Evolutionary conservation across 331 rosid genomes (phyloP).

Genomic region (Malus hybrid): DNA sequence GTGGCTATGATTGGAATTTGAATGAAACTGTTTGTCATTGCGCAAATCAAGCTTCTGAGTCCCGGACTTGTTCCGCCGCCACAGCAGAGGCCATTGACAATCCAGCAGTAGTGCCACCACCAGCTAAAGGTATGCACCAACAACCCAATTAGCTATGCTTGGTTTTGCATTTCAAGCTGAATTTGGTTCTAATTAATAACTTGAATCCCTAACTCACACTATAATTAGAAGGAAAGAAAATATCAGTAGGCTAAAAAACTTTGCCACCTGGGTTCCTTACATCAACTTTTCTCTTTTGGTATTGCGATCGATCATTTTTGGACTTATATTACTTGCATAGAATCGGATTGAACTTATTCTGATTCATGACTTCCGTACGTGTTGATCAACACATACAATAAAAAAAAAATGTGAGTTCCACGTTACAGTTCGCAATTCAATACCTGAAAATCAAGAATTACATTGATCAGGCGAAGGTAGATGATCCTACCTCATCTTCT

Average conservation of each 20-base stretch:
- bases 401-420: no score
- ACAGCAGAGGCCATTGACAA: not conserved
- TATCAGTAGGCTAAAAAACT: no score
- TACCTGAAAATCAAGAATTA: no score
- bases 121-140: not conserved
- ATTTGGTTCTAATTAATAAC: not conserved
- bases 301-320: not conserved
- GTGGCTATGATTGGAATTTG: constrained; percentile 23
- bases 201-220: no score
- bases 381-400: no score
- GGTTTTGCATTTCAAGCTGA: not conserved
- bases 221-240: no score
- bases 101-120: not conserved
- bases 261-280: not conserved
- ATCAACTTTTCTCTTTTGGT: not conserved
- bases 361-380: no score
- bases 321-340: no score
- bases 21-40: constrained; percentile 22
- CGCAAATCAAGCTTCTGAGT: not conserved
- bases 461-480: no score
- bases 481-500: no score
- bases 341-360: no score
- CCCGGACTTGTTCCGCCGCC: not conserved
- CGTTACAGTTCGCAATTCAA: no score
- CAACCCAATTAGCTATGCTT: not conserved